Conservation (phyloP, 306 rosid species). For the Vicia sativa region DNA sequence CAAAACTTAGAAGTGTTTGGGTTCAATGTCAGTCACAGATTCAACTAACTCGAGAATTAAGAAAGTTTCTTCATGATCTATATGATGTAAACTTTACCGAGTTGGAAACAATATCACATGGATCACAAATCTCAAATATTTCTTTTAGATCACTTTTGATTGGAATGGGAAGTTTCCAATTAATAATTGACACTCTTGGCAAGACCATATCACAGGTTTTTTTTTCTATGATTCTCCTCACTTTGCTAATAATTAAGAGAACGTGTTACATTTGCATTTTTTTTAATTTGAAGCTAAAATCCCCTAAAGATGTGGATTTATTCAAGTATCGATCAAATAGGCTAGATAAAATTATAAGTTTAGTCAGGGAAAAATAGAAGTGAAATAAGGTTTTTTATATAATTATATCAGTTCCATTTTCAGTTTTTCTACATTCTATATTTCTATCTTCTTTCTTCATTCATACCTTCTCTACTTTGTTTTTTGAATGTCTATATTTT, state of each 20-base stretch:
- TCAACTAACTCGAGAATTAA: conserved; percentile 11
- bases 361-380: too few relatives aligned
- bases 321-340: too few relatives aligned
- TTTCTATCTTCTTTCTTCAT: background rate
- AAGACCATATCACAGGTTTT: conserved; percentile 8
- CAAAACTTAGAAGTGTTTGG: conserved; percentile 16
- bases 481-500: background rate
- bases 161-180: background rate
- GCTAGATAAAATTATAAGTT: too few relatives aligned
- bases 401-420: too few relatives aligned
- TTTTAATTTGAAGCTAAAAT: too few relatives aligned
- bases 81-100: background rate
- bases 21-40: background rate
- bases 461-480: background rate
- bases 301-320: background rate
- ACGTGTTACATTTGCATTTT: too few relatives aligned
- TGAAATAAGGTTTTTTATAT: too few relatives aligned
- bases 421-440: too few relatives aligned
- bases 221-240: background rate
- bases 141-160: background rate
- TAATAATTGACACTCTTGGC: background rate
- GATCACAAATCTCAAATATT: background rate
- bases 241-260: background rate
- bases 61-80: background rate
- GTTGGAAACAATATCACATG: background rate